Evolutionary conservation across 2,329 filamentous ascomycete genomes (phyloP).

Genomic region (Biscogniauxia marginata): DNA sequence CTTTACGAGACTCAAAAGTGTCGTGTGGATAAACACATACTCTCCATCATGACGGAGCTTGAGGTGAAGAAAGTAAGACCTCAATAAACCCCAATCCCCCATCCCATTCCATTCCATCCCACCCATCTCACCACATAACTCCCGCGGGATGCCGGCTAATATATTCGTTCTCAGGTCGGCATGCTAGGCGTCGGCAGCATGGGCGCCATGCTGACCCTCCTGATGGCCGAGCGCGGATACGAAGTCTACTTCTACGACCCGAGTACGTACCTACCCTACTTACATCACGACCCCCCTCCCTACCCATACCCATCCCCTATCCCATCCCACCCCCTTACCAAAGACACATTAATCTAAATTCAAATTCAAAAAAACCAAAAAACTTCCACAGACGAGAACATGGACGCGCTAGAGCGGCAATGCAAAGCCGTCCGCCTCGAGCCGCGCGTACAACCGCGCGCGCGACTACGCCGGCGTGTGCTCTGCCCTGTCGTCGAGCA

Average conservation of each 20-base stretch:
- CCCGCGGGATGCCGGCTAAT: neutral
- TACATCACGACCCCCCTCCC: neutral
- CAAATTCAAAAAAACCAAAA: too few species aligned
- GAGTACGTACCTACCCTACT: slow-evolving; percentile 21
- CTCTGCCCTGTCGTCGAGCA: slow-evolving; percentile 43
- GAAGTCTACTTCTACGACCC: slow-evolving; percentile 56
- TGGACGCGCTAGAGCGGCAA: slow-evolving; percentile 41
- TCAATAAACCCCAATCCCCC: neutral
- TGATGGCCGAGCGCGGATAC: slow-evolving; percentile 56
- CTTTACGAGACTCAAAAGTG: neutral
- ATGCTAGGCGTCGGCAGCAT: slow-evolving; percentile 60
- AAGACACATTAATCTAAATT: slow-evolving; percentile 21
- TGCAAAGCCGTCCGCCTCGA: slow-evolving; percentile 30
- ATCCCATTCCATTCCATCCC: neutral
- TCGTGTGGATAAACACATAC: neutral
- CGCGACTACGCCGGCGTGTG: slow-evolving; percentile 50
- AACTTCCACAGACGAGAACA: too few species aligned
- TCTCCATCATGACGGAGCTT: neutral
- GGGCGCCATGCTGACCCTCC: slow-evolving; percentile 58
- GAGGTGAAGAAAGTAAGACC: neutral
- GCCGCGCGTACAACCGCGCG: slow-evolving; percentile 31
- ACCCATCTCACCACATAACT: neutral
- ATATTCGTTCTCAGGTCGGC: slow-evolving; percentile 42
- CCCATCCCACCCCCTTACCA: neutral
- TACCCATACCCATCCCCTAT: neutral